Evolutionary conservation across 2,329 filamentous ascomycete genomes (phyloP), one percentile per base, ranked within the genome.

Genomic region (Lachnum nothofagi): DNA sequence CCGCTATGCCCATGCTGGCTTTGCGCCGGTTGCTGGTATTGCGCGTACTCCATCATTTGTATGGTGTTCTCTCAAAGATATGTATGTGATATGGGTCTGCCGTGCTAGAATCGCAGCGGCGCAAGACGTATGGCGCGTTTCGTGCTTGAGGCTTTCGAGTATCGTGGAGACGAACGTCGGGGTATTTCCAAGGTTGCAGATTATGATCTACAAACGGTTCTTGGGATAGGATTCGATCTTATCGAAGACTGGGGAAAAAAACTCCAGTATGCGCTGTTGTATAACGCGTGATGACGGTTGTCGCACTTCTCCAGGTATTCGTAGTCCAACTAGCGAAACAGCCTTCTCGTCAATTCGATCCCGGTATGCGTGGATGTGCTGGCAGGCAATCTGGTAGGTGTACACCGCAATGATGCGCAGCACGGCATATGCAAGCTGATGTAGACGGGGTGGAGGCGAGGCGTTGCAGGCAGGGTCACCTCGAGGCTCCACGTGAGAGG

Each of bases 1-100:
- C 75, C 69, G 43, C 73, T 73, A 67, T 85, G 82, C 52, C 79
- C 73, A 66, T 80, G 80, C 69, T 85, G 83, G 67, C 66, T 70
- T 62, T 72, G 72, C 53, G 63, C 55, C 61, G 79, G 74, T 69
- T 82, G 82, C 65, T 83, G 80, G 66, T 87, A 86, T 71, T 84
- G 80, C 68, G 81, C 79, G 74, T 86, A 87, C 71, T 87, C 84
- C 84, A 88, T 87, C 72, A 78, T 85, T 64, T 57, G 64, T 62
- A 57, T 57, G 60, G 57, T 60, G 54, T 42, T 53, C 16, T 49
- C 61, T 59, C 60, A 59, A 54, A 54, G 51, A 53, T 57, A 17
- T 19, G 49, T 51, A 52, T 60, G 56, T 46, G 60, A 61, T 63
- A 60, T 49, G 52, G 45, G 31, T 31, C 41, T 35, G 38, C 39